These are phyloP conservation scores for Pseudonitzschia multistriata DNA, from an alignment of 108 stramenopile species.

Conservation along the genomic window DNA sequence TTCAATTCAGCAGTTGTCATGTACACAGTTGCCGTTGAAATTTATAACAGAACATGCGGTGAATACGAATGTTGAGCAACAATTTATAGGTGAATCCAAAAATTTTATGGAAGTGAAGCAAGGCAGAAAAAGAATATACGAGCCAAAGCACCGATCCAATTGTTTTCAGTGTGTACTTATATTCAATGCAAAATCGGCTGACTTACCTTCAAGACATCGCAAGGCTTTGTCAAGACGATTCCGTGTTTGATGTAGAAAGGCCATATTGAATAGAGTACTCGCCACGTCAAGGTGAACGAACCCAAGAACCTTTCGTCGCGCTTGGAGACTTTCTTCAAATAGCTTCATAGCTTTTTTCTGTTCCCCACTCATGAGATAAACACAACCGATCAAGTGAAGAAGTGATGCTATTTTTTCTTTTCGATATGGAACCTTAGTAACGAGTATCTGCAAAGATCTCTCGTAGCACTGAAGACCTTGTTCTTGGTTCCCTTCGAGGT, in stretches of 20 bases:
- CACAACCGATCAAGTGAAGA: constrained; percentile 64
- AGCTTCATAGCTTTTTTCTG: constrained; percentile 61
- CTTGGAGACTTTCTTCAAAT: constrained; percentile 64
- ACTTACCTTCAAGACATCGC: constrained; percentile 50
- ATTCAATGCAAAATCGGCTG: no score
- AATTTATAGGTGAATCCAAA: neutral
- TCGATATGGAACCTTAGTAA: constrained; percentile 49
- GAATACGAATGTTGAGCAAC: neutral
- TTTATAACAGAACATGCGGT: no score
- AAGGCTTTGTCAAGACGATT: constrained; percentile 58
- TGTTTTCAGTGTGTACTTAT: no score
- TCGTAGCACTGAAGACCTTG: constrained; percentile 62
- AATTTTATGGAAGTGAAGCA: neutral
- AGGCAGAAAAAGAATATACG: no score
- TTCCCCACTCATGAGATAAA: constrained; percentile 55
- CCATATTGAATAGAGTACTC: constrained; percentile 74
- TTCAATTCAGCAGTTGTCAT: neutral
- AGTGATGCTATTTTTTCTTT: constrained; percentile 64
- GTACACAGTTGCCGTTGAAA: no score
- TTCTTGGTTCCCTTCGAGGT: constrained; percentile 45
- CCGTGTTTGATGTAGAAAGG: constrained; percentile 52
- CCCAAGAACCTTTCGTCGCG: constrained; percentile 65
- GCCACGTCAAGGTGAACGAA: constrained; percentile 81
- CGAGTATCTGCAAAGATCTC: constrained; percentile 55
- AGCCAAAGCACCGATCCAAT: no score